Base-by-base conservation (phyloP, 1,284 basidiomycete genomes). In the Sphaerobolus stellatus region DNA sequence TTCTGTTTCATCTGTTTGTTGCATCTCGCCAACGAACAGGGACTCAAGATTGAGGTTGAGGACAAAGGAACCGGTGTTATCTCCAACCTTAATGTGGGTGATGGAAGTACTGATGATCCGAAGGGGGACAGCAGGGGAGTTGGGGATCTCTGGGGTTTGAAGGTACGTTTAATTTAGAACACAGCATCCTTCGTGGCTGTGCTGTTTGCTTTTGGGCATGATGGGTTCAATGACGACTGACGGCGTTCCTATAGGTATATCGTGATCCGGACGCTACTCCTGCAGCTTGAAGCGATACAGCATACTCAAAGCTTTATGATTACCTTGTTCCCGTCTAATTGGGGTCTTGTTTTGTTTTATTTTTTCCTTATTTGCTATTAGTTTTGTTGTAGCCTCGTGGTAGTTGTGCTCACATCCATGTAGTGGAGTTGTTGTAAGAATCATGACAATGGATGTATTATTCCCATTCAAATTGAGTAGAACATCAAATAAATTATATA, bases 1-100 rank as follows among this genome's bases (percentile, higher is more conserved):
- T 99, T 98, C 83, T 99, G 96, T 72, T 99, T 99, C 77, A 99
- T 99, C 69, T 99, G 96, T 67, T 74, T 99, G 31, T 74, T 97
- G 30, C 94, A 98, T 74, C 77, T 99, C 38, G 95, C 94, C 43
- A 97, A 98, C 67, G 94, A 98, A 68, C 92, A 93, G 66, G 95
- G 95, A 1, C 77, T 98, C 43, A 88, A 86, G 64, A 78, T 95
- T 40, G 88, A 92, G 69, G 73, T 75, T 25, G 74, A 71, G 4
- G n/a, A n/a, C n/a, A n/a, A n/a, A n/a, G n/a, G n/a, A n/a, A n/a
- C n/a, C n/a, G 72, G 72, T 22, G 70, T 62, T 24, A n/a, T n/a
- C n/a, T n/a, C n/a, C n/a, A n/a, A n/a, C n/a, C n/a, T n/a, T n/a
- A n/a, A n/a, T n/a, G 33, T 64, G 41, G 30, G 64, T 57, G 66